phyloP scores from a whole-genome alignment of 116 monocot genomes.

The Phalaenopsis hybrid region DNA sequence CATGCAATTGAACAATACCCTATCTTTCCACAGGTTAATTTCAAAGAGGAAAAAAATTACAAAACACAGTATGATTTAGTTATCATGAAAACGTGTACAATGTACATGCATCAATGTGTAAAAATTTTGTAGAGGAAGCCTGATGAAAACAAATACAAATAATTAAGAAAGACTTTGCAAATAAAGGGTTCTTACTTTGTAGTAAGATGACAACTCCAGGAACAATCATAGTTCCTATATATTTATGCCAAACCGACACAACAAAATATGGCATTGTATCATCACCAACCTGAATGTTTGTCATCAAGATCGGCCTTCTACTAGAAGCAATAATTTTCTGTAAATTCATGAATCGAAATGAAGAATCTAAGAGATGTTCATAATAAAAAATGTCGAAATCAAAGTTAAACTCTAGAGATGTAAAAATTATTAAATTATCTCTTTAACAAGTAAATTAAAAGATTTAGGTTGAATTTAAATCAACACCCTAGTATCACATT shows the following conservation, averaged over 20 bases:
- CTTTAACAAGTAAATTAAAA: neutral
- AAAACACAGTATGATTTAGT: neutral
- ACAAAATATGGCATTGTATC: conserved; percentile 42
- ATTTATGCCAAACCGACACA: conserved; percentile 40
- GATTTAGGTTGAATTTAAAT: neutral
- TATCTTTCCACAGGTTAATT: conserved; percentile 22
- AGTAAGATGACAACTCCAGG: conserved; percentile 48
- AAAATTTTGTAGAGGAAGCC: neutral
- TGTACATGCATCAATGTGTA: neutral
- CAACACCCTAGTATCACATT: neutral
- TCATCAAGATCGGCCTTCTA: conserved; percentile 21
- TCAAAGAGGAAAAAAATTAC: neutral
- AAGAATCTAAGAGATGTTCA: neutral
- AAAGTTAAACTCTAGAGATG: neutral
- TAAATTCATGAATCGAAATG: neutral
- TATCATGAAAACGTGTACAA: neutral
- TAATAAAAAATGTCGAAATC: neutral
- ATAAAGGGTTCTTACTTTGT: conserved; percentile 40
- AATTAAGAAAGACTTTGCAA: neutral
- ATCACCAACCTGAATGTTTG: conserved; percentile 41
- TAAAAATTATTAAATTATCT: neutral
- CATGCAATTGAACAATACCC: neutral
- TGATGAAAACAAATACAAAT: neutral
- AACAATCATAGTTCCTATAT: conserved; percentile 33
- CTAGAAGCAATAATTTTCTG: conserved; percentile 9